These are phyloP conservation scores for Aciculosporium take DNA, from an alignment of 2,329 filamentous ascomycete species.

Conservation along the genomic window DNA sequence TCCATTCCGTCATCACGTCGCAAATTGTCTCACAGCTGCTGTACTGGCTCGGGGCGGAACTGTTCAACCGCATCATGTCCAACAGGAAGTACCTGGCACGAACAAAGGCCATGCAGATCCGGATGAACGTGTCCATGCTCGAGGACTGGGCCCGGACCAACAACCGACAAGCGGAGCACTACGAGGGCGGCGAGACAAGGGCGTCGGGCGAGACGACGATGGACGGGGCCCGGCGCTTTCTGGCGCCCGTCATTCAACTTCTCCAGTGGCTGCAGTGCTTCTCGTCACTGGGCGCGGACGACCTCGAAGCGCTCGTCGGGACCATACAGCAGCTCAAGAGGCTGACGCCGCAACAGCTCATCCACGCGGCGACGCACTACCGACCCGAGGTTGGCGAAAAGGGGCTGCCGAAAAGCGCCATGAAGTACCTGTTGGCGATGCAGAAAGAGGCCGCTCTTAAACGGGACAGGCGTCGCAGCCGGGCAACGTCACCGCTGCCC, in stretches of 20 bases:
- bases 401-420: constrained; percentile 70
- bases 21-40: constrained; percentile 86
- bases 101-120: constrained; percentile 98
- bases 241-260: constrained; percentile 82
- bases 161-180: constrained; percentile 89
- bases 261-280: constrained; percentile 98
- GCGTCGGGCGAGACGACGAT: constrained; percentile 76
- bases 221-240: constrained; percentile 68
- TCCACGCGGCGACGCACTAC: constrained; percentile 87
- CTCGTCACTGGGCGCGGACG: constrained; percentile 73
- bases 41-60: constrained; percentile 90
- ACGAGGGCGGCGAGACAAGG: constrained; percentile 77
- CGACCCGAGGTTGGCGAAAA: constrained; percentile 92
- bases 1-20: constrained; percentile 88
- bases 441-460: constrained; percentile 58
- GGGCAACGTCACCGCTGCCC: constrained; percentile 29
- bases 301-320: constrained; percentile 73
- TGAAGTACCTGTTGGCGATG: constrained; percentile 70
- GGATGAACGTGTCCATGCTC: constrained; percentile 91
- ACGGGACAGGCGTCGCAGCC: constrained; percentile 38
- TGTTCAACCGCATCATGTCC: constrained; percentile 97
- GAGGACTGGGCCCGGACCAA: constrained; percentile 94
- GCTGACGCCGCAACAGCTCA: constrained; percentile 72
- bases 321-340: constrained; percentile 81
- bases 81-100: constrained; percentile 87